Percentiles rank a stretch among this genome's conserved stretches.
phyloP scores from a whole-genome alignment of 2,329 filamentous ascomycete species.

The Alternaria atra region DNA sequence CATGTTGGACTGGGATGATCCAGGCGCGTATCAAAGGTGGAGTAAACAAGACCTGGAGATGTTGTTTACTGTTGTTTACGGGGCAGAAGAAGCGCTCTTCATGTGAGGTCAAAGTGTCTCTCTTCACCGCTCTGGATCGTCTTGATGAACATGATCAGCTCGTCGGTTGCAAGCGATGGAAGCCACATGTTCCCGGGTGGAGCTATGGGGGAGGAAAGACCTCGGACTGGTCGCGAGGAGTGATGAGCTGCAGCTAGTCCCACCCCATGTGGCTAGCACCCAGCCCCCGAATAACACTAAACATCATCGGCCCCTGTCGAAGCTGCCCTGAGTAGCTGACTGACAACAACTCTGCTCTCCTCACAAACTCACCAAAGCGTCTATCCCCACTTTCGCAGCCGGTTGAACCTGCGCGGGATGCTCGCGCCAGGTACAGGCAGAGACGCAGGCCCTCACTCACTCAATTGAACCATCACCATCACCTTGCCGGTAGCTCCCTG shows the following conservation, averaged over 20 bases:
- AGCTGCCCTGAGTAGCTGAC: constrained; percentile 17
- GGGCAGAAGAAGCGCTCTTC: background rate
- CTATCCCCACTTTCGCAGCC: constrained; percentile 28
- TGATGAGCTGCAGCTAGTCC: constrained; percentile 21
- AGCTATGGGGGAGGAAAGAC: constrained; percentile 16
- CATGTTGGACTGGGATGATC: constrained; percentile 7
- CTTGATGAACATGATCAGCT: constrained; percentile 7
- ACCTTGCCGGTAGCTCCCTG: constrained; percentile 19
- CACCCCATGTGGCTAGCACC: constrained; percentile 24
- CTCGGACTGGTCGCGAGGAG: constrained; percentile 31
- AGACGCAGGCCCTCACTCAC: constrained; percentile 32
- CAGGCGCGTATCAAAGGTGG: constrained; percentile 1
- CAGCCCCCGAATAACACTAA: constrained; percentile 31
- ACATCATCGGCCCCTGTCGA: constrained; percentile 11
- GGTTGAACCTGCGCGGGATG: constrained; percentile 44
- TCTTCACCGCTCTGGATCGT: constrained; percentile 1
- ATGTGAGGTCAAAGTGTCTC: background rate
- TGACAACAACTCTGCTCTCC: constrained; percentile 23
- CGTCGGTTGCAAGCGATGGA: background rate
- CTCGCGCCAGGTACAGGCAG: constrained; percentile 40
- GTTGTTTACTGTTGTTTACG: constrained; percentile 6
- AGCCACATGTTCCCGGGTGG: constrained; percentile 18
- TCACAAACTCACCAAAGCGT: constrained; percentile 28
- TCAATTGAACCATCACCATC: constrained; percentile 30
- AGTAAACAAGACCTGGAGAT: constrained; percentile 8